These are phyloP conservation scores for Aureobasidium zeae DNA, from an alignment of 2,329 filamentous ascomycete species.

Conservation along the genomic window DNA sequence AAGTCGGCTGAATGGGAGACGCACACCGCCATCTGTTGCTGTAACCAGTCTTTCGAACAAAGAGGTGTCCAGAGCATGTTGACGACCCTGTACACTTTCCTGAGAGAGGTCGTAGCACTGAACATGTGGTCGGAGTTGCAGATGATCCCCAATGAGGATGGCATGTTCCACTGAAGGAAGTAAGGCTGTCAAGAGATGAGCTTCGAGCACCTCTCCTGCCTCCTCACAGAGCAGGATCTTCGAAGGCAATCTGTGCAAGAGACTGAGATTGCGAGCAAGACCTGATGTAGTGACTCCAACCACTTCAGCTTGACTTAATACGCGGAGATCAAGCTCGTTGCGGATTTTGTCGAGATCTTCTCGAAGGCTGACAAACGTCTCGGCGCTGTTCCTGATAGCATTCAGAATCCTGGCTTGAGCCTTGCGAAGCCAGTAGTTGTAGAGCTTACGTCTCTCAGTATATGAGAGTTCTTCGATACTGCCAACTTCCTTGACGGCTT, in stretches of 20 bases:
- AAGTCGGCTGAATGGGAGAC: conserved; percentile 36
- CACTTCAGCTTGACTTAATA: conserved; percentile 38
- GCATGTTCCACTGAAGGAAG: conserved; percentile 51
- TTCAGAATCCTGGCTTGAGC: conserved; percentile 16
- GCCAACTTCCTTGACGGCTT: neutral
- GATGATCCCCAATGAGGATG: conserved; percentile 55
- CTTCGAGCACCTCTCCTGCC: conserved; percentile 57
- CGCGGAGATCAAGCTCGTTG: conserved; percentile 33
- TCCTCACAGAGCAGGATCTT: conserved; percentile 60
- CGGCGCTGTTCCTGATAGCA: conserved; percentile 19
- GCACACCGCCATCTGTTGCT: conserved; percentile 14
- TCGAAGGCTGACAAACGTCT: conserved; percentile 19
- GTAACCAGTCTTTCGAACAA: conserved; percentile 51
- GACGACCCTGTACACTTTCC: conserved; percentile 38
- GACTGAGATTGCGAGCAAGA: conserved; percentile 42
- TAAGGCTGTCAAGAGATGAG: conserved; percentile 50
- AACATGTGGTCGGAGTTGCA: conserved; percentile 50
- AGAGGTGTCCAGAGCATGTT: conserved; percentile 50
- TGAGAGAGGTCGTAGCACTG: conserved; percentile 42
- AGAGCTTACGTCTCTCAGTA: conserved; percentile 11
- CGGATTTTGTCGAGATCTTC: conserved; percentile 23
- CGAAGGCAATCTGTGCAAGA: conserved; percentile 41
- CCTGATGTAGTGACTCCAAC: conserved; percentile 54
- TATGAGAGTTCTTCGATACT: conserved; percentile 6
- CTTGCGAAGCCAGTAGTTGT: conserved; percentile 18